These are phyloP conservation scores for Tranzscheliella williamsii DNA, from an alignment of 1,284 basidiomycete genomes.

Conservation along the genomic window DNA sequence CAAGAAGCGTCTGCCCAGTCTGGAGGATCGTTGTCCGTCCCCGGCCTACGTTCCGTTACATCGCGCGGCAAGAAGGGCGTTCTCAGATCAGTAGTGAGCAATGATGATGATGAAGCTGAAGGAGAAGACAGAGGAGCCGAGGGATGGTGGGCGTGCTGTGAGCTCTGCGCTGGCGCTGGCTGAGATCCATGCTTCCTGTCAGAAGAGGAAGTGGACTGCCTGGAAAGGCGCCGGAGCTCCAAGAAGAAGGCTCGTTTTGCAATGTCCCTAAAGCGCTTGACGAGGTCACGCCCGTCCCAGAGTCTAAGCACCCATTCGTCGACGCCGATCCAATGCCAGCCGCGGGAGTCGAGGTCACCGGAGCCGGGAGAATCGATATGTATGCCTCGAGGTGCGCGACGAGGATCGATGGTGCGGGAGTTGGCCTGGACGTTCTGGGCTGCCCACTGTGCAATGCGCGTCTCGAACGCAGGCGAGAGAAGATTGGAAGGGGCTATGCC, in stretches of 20 bases:
- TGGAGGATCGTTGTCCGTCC: slow-evolving; percentile 30
- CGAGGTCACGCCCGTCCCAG: slow-evolving; percentile 38
- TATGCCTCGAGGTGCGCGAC: slow-evolving; percentile 29
- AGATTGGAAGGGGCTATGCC: slow-evolving; percentile 27
- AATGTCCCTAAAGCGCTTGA: slow-evolving; percentile 33
- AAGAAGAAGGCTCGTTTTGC: slow-evolving; percentile 36
- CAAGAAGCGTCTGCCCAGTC: slow-evolving; percentile 34
- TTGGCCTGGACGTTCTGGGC: slow-evolving; percentile 41
- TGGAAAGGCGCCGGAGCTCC: slow-evolving; percentile 34
- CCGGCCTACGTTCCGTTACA: slow-evolving; percentile 13
- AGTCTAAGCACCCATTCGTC: slow-evolving; percentile 45
- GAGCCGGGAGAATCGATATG: slow-evolving; percentile 39
- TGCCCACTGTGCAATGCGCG: slow-evolving; percentile 35
- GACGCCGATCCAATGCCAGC: slow-evolving; percentile 39
- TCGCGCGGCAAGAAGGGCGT: slow-evolving; percentile 17
- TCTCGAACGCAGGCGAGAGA: slow-evolving; percentile 36
- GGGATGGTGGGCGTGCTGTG: slow-evolving; percentile 6
- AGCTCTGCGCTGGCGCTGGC: slow-evolving; percentile 7
- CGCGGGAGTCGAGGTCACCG: slow-evolving; percentile 22
- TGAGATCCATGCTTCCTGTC: too few relatives aligned
- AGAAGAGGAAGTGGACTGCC: slow-evolving; percentile 7
- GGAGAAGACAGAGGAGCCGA: slow-evolving; percentile 1
- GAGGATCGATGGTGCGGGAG: slow-evolving; percentile 30
- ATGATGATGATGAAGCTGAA: background rate
- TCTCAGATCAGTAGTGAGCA: slow-evolving; percentile 27